Base-by-base conservation (phyloP, 2,329 filamentous ascomycete species). In the Elsinoe perseae region DNA sequence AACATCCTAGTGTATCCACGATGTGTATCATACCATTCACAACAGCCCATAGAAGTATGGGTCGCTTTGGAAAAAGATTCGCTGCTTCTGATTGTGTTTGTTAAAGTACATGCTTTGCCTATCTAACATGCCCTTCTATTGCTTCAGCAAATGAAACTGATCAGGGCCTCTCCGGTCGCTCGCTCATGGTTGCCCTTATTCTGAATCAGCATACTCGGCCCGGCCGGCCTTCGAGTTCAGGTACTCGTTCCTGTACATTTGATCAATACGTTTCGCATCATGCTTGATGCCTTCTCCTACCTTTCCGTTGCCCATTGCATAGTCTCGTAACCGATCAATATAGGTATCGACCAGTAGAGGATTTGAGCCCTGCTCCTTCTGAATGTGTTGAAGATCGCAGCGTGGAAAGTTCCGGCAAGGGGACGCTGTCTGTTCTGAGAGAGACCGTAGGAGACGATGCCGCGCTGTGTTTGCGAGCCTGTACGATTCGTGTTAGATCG, bases 361-460 rank as follows among this genome's bases (percentile, higher is more conserved):
- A 95, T 83, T 80, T 97, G 93, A 65, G 80, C 74, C 72, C 84
- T 85, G 75, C 86, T 87, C 68, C 93, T 84, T 73, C 93, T 85
- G 81, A 87, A 95, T 66, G 83, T 85, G 82, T 98, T 98, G 85
- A 97, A 97, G 78, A 97, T 76, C 68, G 91, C 92, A 64, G 85
- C 87, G 73, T 92, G 77, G 62, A 80, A 73, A 59, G 85, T 78
- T 66, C 88, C 89, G 62, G 89, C 89, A 64, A 95, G 80, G 61
- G 90, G 87, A 68, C 87, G 85, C 78, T 95, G 92, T 71, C 87
- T 86, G 81, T 98, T 97, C 64, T 86, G 75, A 65, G 88, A 85
- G 64, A 98, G 70, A 63, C 85, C 80, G 76, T 95, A 97, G 67
- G 78, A 77, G 57, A 77, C 75, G 59, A 85, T 75, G 66, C 82